phyloP scores from a whole-genome alignment of 768 basidiomycete genomes.

The Suillus brevipes region DNA sequence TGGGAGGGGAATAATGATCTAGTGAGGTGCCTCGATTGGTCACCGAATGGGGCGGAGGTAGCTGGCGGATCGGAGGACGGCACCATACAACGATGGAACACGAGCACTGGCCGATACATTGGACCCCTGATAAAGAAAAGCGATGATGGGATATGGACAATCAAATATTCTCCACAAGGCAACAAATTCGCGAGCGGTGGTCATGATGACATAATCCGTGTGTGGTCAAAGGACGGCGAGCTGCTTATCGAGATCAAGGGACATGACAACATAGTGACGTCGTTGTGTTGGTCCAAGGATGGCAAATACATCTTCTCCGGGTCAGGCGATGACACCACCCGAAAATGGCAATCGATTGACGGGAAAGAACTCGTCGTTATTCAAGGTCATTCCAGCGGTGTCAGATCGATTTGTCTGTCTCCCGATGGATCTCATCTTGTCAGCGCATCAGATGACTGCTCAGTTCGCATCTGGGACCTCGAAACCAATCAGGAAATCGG shows the following conservation, averaged over 20 bases:
- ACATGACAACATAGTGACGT: not conserved
- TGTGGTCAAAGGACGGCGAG: not conserved
- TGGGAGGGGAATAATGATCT: not conserved
- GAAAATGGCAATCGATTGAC: not conserved
- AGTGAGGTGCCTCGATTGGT: conserved; percentile 12
- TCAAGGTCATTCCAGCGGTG: not conserved
- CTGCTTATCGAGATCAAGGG: not conserved
- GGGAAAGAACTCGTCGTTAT: not conserved
- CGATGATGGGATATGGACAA: not conserved
- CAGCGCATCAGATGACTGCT: not conserved
- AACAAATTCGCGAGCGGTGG: not conserved
- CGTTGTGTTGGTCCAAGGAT: not conserved
- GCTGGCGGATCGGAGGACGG: conserved; percentile 12
- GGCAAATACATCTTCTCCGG: not conserved
- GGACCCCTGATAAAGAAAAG: not conserved
- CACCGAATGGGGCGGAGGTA: conserved; percentile 7
- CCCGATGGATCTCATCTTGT: not conserved
- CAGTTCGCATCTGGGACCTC: conserved; percentile 4
- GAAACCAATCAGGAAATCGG: not conserved
- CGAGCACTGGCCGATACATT: not conserved
- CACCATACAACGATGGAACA: conserved; percentile 17
- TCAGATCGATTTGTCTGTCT: not conserved
- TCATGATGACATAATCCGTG: not conserved
- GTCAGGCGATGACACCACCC: not conserved
- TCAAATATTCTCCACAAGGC: not conserved